A percentile compares a stretch with the other conserved stretches of the same genome.
phyloP scores from a whole-genome alignment of 345 rosid genomes.

The Corchorus olitorius region DNA sequence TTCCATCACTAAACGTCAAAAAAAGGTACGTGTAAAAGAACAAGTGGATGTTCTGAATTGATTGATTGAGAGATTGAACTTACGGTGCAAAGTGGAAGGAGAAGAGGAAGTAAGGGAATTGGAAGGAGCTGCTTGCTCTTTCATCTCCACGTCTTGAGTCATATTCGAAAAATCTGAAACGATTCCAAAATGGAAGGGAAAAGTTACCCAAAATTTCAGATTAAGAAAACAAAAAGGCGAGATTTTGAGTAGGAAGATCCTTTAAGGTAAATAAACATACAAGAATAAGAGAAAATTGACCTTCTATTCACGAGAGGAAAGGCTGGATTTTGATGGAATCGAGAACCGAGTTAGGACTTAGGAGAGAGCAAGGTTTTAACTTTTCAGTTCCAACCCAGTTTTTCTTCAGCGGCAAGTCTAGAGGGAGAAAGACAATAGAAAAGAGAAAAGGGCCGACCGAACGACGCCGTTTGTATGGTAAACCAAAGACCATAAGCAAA shows the following conservation, averaged over 20 bases:
- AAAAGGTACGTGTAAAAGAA: neutral
- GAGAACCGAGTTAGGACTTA: neutral
- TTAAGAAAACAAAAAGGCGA: neutral
- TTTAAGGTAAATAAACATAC: neutral
- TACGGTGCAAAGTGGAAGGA: slow-evolving; percentile 38
- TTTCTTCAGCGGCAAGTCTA: neutral
- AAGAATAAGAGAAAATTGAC: neutral
- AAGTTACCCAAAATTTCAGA: neutral
- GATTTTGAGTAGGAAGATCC: neutral
- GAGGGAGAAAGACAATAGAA: neutral
- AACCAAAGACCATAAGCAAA: neutral
- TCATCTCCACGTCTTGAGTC: slow-evolving; percentile 44
- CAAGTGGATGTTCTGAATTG: neutral
- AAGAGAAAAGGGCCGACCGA: neutral
- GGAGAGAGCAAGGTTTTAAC: neutral
- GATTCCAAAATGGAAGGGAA: neutral
- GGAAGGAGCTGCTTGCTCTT: slow-evolving; percentile 34
- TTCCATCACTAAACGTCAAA: neutral
- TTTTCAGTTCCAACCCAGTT: neutral
- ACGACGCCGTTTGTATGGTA: neutral
- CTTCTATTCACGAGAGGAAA: neutral
- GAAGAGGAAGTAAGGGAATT: slow-evolving; percentile 27
- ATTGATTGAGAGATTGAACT: neutral
- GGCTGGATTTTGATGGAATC: neutral
- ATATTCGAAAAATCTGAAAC: slow-evolving; percentile 21